Conservation (phyloP, 805 yeast genomes). For the Yarrowia osloensis region DNA sequence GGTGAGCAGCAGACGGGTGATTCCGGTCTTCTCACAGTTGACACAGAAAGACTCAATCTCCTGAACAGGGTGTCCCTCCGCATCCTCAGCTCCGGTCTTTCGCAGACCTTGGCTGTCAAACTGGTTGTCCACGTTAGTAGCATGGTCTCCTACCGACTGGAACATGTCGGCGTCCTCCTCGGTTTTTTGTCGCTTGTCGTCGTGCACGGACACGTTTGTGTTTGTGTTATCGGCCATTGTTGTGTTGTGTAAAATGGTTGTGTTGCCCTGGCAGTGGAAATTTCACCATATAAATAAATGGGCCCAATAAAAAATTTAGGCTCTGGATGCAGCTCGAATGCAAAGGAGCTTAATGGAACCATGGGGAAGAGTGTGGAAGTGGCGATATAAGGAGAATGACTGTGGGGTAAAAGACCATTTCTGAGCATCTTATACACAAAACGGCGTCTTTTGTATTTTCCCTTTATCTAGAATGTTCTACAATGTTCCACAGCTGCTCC, state of each 20-base stretch:
- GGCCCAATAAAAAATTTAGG: constrained; percentile 10
- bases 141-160: constrained; percentile 14
- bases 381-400: background rate
- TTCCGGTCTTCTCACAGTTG: constrained; percentile 89
- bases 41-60: constrained; percentile 94
- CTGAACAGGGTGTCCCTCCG: constrained; percentile 91
- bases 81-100: constrained; percentile 76
- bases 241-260: background rate
- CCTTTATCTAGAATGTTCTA: background rate
- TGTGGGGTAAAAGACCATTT: too few species aligned
- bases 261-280: background rate
- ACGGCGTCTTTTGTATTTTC: background rate
- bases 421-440: background rate
- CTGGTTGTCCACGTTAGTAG: background rate
- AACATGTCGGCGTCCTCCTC: constrained; percentile 8
- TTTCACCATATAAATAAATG: background rate
- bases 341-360: background rate
- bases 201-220: constrained; percentile 1
- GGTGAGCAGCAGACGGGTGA: constrained; percentile 80
- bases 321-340: background rate
- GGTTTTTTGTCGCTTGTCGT: constrained; percentile 30
- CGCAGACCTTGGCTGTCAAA: constrained; percentile 43
- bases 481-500: background rate
- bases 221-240: constrained; percentile 6
- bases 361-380: constrained; percentile 16